Base-by-base conservation (phyloP, 441 rosid genomes). In the Omphalea diandra region DNA sequence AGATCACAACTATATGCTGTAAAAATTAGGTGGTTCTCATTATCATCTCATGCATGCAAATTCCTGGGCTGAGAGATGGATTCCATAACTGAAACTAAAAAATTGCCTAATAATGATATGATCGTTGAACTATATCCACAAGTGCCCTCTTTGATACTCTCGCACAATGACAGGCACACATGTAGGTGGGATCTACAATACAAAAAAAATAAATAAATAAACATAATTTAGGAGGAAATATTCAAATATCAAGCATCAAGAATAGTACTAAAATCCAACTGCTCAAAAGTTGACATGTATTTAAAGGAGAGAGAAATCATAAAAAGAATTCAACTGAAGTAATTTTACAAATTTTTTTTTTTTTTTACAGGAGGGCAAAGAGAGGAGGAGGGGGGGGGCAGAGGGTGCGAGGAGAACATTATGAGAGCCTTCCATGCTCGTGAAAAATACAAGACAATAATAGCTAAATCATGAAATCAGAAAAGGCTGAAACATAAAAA, bases 81-180 rank as follows among this genome's bases (percentile, higher is more conserved):
- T 61, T 29, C 5, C 24, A 27, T 17, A 15, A 14, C 41, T 27
- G 41, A 40, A 27, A 27, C 33, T 24, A 5, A 24, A 4, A n/a
- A n/a, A n/a, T 47, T 8, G 68, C 26, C 56, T 43, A 17, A 50
- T 7, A 32, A n/a, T 9, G 17, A 20, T 27, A 15, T 46, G 3
- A 31, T 9, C 5, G 18, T 1, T 49, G 40, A 57, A 63, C 80
- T 84, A 86, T 75, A 86, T 82, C 88, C 89, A 88, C 60, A 83
- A 35, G 73, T 85, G 90, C 65, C 87, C 98, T 81, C 84, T 85
- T 43, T 87, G 77, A 71, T 90, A 91, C 67, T 91, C 98, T 46
- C 94, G 83, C 44, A 92, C 99, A n/a, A 94, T 94, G 36, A 94
- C 97, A 18, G 98, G 91, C 70, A 94, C 94, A 11, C 97, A 90